Percentiles rank a stretch among this genome's conserved stretches.
These are phyloP conservation scores for Endoconidiophora laricicola DNA, from an alignment of 2,329 filamentous ascomycete species.

Conservation along the genomic window DNA sequence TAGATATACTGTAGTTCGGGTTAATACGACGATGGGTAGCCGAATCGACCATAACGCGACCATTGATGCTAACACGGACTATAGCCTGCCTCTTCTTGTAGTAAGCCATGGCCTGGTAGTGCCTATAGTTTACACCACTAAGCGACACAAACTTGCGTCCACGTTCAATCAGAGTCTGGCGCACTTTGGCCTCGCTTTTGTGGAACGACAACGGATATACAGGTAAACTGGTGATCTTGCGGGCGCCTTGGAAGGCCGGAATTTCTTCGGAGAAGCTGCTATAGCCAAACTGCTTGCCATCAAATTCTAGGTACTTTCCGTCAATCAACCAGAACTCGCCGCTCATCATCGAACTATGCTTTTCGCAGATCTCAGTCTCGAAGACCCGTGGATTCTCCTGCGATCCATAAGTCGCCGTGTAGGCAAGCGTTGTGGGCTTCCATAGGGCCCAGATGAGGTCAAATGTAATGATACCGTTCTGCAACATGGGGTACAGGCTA, in stretches of 20 bases:
- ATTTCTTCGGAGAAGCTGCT: slow-evolving; percentile 56
- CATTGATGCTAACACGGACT: slow-evolving; percentile 69
- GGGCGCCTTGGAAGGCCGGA: slow-evolving; percentile 58
- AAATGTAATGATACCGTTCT: slow-evolving; percentile 73
- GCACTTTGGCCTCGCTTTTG: slow-evolving; percentile 49
- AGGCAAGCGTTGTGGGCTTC: slow-evolving; percentile 71
- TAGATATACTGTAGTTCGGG: slow-evolving; percentile 52
- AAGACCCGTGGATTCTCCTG: slow-evolving; percentile 65
- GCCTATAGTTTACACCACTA: slow-evolving; percentile 69
- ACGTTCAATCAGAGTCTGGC: slow-evolving; percentile 53
- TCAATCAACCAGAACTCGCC: background rate
- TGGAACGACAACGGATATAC: slow-evolving; percentile 71
- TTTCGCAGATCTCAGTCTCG: slow-evolving; percentile 61
- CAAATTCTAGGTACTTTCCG: background rate
- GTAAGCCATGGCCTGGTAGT: slow-evolving; percentile 71
- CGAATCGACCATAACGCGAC: slow-evolving; percentile 76
- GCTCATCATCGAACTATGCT: slow-evolving; percentile 29
- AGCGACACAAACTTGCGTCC: slow-evolving; percentile 72
- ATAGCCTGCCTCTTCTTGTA: slow-evolving; percentile 62
- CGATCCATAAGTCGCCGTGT: slow-evolving; percentile 60
- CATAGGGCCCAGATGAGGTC: slow-evolving; percentile 79
- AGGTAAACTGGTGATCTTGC: slow-evolving; percentile 63
- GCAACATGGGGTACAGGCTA: slow-evolving; percentile 62
- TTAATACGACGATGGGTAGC: slow-evolving; percentile 69
- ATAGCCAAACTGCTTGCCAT: slow-evolving; percentile 42